These are phyloP conservation scores for Misopates orontium DNA, from an alignment of 257 asterid species.

Conservation along the genomic window DNA sequence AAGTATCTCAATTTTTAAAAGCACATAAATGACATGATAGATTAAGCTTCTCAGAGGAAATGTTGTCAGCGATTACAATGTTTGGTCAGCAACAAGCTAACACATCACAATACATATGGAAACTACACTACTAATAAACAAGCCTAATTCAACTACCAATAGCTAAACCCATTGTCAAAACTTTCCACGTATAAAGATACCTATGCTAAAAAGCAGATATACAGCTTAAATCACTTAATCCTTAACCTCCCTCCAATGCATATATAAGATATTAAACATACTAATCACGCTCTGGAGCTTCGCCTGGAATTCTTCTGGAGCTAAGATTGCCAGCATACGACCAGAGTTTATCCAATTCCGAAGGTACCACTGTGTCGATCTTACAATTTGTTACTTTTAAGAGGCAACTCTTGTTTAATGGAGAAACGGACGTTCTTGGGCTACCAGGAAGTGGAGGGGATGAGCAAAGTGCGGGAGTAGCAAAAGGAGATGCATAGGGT, in stretches of 20 bases:
- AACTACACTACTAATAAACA: constrained; percentile 25
- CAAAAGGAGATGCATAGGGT: constrained; percentile 88
- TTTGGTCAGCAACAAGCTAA: constrained; percentile 17
- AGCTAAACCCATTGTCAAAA: constrained; percentile 37
- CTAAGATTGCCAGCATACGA: constrained; percentile 80
- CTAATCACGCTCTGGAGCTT: constrained; percentile 81
- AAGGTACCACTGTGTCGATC: constrained; percentile 52
- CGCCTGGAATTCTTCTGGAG: constrained; percentile 60
- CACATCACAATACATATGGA: constrained; percentile 29
- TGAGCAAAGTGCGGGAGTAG: constrained; percentile 83
- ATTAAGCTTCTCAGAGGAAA: neutral
- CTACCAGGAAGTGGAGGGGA: constrained; percentile 71
- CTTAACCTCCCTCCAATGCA: constrained; percentile 17
- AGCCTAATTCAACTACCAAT: constrained; percentile 25
- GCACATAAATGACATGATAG: neutral
- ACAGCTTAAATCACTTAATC: constrained; percentile 25
- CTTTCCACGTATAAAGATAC: constrained; percentile 29
- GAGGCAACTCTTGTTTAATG: constrained; percentile 42
- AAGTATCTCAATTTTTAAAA: neutral
- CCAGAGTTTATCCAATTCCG: constrained; percentile 78
- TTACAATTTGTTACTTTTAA: constrained; percentile 36
- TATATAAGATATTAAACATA: constrained; percentile 1
- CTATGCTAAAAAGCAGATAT: constrained; percentile 36
- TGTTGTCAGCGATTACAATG: constrained; percentile 13
- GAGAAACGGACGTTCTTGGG: constrained; percentile 62